Conservation (phyloP, 768 basidiomycete genomes). For the Hydnomerulius pinastri region DNA sequence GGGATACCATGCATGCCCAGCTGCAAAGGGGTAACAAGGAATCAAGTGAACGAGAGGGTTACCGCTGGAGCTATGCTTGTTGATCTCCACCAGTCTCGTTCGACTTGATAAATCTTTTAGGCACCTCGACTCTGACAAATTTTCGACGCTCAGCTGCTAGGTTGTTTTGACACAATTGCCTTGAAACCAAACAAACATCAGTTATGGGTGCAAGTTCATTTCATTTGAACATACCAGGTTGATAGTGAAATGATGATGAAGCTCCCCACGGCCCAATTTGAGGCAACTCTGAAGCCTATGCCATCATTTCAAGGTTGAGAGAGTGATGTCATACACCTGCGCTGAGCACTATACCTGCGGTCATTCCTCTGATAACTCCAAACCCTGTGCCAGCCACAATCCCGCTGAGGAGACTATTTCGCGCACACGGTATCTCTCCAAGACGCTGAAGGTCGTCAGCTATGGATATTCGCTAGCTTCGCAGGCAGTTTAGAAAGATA, state of each 20-base stretch:
- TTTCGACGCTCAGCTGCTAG: conserved; percentile 54
- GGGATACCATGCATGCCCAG: background rate
- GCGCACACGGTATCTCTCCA: conserved; percentile 73
- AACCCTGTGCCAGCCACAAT: conserved; percentile 81
- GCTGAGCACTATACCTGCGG: conserved; percentile 49
- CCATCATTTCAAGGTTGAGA: conserved; percentile 10
- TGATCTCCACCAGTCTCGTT: conserved; percentile 23
- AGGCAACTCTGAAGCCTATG: conserved; percentile 60
- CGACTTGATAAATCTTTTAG: conserved; percentile 52
- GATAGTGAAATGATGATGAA: conserved; percentile 67
- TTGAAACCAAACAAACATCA: too few species aligned
- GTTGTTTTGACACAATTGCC: conserved; percentile 64
- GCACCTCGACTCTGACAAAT: conserved; percentile 57
- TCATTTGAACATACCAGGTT: conserved; percentile 56
- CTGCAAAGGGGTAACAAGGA: background rate
- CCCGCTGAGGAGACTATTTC: conserved; percentile 72
- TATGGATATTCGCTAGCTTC: conserved; percentile 49
- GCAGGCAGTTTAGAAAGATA: conserved; percentile 15
- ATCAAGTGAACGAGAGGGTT: background rate
- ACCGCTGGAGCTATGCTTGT: background rate
- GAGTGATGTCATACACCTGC: background rate
- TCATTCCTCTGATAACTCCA: conserved; percentile 70
- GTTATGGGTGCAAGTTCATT: conserved; percentile 1
- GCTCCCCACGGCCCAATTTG: conserved; percentile 79
- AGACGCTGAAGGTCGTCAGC: conserved; percentile 60